A percentile compares a stretch with the other conserved stretches of the same genome.
Evolutionary conservation across 257 asterid species (phyloP).

Genomic region (Solanum ossicruentum): DNA sequence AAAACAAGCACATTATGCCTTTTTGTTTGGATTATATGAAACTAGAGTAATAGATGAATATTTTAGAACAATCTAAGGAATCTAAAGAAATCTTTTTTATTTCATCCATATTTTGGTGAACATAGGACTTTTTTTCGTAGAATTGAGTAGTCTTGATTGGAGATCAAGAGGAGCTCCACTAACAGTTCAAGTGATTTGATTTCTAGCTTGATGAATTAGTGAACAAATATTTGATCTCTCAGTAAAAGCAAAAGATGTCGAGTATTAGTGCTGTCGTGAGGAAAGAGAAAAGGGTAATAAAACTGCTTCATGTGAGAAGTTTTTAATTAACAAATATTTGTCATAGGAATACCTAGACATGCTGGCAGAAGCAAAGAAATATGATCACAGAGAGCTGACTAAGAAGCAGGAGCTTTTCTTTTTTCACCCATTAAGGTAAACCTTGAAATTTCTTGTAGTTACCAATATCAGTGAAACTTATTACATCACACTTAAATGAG

Average conservation of each 20-base stretch:
- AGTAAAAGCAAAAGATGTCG: background rate
- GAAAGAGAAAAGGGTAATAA: background rate
- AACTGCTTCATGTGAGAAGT: background rate
- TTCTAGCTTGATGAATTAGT: background rate
- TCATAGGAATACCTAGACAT: constrained; percentile 73
- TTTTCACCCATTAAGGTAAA: constrained; percentile 86
- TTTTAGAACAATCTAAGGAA: background rate
- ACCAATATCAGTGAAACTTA: background rate
- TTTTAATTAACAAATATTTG: constrained; percentile 5
- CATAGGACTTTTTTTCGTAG: background rate
- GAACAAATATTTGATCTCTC: background rate
- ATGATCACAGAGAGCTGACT: constrained; percentile 91
- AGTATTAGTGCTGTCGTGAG: background rate
- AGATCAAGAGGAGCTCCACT: background rate
- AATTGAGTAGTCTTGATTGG: background rate
- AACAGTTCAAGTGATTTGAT: background rate
- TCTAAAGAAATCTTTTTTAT: background rate
- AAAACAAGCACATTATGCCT: background rate
- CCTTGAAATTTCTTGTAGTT: constrained; percentile 1
- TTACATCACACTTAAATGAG: background rate
- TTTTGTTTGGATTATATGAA: background rate
- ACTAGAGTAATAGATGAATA: background rate
- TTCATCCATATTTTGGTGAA: background rate
- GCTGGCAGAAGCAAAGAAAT: constrained; percentile 96
- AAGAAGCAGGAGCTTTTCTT: constrained; percentile 99